A percentile compares a stretch with the other conserved stretches of the same genome.
Conservation (phyloP, 2,329 filamentous ascomycete genomes). For the Epichloe festucae region DNA sequence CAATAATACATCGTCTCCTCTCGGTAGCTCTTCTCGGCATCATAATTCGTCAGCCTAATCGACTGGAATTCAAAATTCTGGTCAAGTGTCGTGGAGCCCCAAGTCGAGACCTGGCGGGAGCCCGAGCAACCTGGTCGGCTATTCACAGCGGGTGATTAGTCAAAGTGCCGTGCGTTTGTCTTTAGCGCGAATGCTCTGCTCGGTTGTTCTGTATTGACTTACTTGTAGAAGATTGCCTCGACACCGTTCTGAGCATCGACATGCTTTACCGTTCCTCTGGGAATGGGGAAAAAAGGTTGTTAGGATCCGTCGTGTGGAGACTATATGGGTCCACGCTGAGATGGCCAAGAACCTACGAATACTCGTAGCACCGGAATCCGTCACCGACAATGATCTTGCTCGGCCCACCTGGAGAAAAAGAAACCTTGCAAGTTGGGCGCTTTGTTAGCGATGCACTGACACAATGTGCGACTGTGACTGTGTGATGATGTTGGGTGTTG, state of each 20-base stretch:
- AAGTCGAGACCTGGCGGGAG: neutral
- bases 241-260: neutral
- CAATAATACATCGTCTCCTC: too few species aligned
- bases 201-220: neutral
- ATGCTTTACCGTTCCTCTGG: neutral
- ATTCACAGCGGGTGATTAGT: neutral
- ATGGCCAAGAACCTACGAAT: neutral
- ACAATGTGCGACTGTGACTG: too few species aligned
- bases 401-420: neutral
- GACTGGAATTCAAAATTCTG: neutral
- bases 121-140: neutral
- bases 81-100: neutral
- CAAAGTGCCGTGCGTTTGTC: neutral
- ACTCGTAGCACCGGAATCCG: neutral
- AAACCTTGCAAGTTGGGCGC: neutral
- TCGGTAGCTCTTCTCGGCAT: too few species aligned
- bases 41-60: neutral
- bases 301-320: neutral
- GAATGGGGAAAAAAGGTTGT: too few species aligned
- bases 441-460: too few species aligned
- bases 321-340: too few species aligned
- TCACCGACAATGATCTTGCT: neutral
- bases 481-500: too few species aligned
- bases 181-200: neutral
- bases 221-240: slow-evolving; percentile 1